Base-by-base conservation (phyloP, 1,139 yeast species). In the Suhomyces bribrorum region DNA sequence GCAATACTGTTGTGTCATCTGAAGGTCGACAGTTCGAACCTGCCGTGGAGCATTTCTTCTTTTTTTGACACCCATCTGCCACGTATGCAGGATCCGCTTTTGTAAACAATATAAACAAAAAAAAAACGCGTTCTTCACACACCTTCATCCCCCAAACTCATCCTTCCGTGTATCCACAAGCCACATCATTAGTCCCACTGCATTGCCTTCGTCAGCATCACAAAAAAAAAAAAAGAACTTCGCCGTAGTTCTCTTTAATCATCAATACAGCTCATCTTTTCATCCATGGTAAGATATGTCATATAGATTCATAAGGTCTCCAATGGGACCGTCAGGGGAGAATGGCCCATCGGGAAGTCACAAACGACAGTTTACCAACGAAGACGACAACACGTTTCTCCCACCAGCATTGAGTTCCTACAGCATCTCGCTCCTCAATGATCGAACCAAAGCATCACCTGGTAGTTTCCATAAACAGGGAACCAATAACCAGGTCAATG, bases 381-480 rank as follows among this genome's bases (percentile, higher is more conserved):
- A 73, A 17, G 83, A 79, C 27, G 86, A 79, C 47, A 73, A 66
- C 42, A 73, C 79, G 16, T 73, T 76, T 44, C 66, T 76, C 41
- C 86, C 87, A 0, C 88, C 88, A 2, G 79, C 80, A 11, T 65
- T 83, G 46, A 81, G 86, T 53, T 75, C 83, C 9, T 81, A 81
- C 44, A 59, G 72, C 48, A 59, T 69, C 37, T 72, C 73, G 26
- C 55, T 62, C 36, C 54, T 68, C 36, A 62, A 62, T 45, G 66
- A 60, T 28, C 47, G 50, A 32, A 45, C 56, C 37, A 40, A 27
- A 25, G 28, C 26, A 3, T 38, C 40, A 13, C 37, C 38, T 18
- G 16, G 18, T 5, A 11, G 20, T 14, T n/a, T 14, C 16, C 8
- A 23, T 12, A 18, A 27, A 14, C 20, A 26, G 33, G 36, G 17